Percentiles rank a stretch among this genome's conserved stretches.
Conservation (phyloP, 106 monocot species). For the Dioscorea dumetorum region DNA sequence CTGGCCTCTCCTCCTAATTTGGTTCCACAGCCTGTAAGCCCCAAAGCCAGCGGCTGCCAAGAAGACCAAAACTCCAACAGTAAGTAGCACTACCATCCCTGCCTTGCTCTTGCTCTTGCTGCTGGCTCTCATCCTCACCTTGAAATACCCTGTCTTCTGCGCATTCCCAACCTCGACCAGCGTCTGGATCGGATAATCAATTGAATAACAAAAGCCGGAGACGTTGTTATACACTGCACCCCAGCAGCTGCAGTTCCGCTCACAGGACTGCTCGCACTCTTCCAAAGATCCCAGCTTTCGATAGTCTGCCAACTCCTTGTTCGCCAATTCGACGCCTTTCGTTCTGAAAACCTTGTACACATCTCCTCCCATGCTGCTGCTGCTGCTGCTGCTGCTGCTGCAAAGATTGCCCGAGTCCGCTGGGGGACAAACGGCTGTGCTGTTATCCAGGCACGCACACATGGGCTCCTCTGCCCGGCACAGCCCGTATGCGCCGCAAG, state of each 20-base stretch:
- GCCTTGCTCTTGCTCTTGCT: conserved; percentile 1
- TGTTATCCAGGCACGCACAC: conserved; percentile 30
- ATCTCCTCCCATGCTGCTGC: neutral
- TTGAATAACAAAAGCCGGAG: conserved; percentile 45
- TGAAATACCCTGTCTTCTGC: conserved; percentile 65
- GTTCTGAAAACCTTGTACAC: conserved; percentile 41
- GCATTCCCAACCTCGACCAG: conserved; percentile 36
- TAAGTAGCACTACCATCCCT: conserved; percentile 8
- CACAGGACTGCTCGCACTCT: conserved; percentile 66
- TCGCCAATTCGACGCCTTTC: conserved; percentile 66
- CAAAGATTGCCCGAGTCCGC: conserved; percentile 32
- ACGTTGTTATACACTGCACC: conserved; percentile 67
- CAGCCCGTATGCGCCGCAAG: conserved; percentile 55
- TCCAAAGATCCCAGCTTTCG: conserved; percentile 28
- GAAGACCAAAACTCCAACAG: conserved; percentile 13
- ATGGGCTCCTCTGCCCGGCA: conserved; percentile 19
- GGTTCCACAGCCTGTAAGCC: conserved; percentile 22
- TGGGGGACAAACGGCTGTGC: conserved; percentile 15
- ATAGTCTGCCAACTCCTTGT: conserved; percentile 48
- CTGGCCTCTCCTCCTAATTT: conserved; percentile 4
- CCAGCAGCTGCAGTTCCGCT: conserved; percentile 81
- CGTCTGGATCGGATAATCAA: conserved; percentile 66
- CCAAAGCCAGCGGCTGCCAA: conserved; percentile 7
- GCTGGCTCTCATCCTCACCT: conserved; percentile 22
- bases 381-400: neutral